Evolutionary conservation across 352 stramenopile genomes (phyloP).

Genomic region (Globisporangium radiosum): DNA sequence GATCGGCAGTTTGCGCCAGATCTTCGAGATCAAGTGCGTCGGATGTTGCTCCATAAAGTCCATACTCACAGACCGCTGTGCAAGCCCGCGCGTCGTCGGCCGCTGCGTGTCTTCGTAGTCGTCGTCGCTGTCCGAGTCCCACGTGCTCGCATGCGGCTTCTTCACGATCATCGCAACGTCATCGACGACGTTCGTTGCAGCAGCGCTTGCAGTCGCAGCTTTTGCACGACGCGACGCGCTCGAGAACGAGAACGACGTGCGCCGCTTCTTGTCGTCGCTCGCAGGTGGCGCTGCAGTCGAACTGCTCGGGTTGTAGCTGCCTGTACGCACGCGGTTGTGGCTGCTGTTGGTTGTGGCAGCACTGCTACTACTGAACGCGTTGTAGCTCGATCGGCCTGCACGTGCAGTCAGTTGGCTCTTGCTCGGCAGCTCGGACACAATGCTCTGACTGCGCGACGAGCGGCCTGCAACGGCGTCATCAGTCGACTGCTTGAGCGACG

Average conservation of each 20-base stretch:
- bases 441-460: conserved; percentile 12
- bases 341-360: neutral
- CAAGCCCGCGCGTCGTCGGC: conserved; percentile 50
- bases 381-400: conserved; percentile 8
- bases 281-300: neutral
- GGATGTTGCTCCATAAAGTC: conserved; percentile 75
- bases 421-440: conserved; percentile 10
- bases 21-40: conserved; percentile 70
- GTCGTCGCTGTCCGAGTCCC: conserved; percentile 67
- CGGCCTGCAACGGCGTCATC: neutral
- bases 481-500: conserved; percentile 5
- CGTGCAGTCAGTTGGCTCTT: conserved; percentile 7
- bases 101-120: conserved; percentile 61
- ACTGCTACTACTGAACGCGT: neutral
- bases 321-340: conserved; percentile 4
- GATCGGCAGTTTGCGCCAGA: conserved; percentile 74
- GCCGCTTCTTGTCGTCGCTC: conserved; percentile 30
- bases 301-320: conserved; percentile 10
- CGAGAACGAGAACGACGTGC: conserved; percentile 39
- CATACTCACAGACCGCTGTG: conserved; percentile 62
- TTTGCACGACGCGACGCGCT: conserved; percentile 16
- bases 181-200: conserved; percentile 33
- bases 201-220: conserved; percentile 10
- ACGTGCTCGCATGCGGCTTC: conserved; percentile 40
- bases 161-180: conserved; percentile 46